Conservation (phyloP, 1,284 basidiomycete genomes). For the Cutaneotrichosporon sp. region DNA sequence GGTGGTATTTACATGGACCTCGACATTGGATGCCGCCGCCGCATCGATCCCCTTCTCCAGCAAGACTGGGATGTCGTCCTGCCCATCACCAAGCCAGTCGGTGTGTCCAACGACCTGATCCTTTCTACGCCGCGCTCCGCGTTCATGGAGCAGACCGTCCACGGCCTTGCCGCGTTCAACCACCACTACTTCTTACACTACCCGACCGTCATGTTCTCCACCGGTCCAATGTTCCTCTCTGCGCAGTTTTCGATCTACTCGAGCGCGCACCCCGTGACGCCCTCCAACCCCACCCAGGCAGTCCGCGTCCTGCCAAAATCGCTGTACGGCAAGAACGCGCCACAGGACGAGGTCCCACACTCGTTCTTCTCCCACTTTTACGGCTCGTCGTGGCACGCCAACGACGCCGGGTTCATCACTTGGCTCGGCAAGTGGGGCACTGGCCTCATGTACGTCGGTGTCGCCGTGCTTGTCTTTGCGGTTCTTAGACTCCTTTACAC, state of each 20-base stretch:
- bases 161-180: conserved; percentile 87
- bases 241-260: conserved; percentile 79
- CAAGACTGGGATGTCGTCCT: conserved; percentile 75
- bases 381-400: conserved; percentile 92
- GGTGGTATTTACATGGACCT: conserved; percentile 96
- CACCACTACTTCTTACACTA: conserved; percentile 92
- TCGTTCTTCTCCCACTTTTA: conserved; percentile 95
- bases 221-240: conserved; percentile 89
- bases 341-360: conserved; percentile 73
- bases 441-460: conserved; percentile 72
- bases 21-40: conserved; percentile 90
- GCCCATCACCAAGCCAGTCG: conserved; percentile 91
- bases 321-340: conserved; percentile 94
- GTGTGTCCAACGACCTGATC: conserved; percentile 96
- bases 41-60: conserved; percentile 78
- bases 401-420: conserved; percentile 86
- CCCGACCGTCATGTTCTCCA: conserved; percentile 99
- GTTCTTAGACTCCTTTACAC: conserved; percentile 57
- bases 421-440: conserved; percentile 86
- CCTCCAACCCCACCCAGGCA: conserved; percentile 56
- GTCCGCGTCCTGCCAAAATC: conserved; percentile 87
- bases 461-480: conserved; percentile 64
- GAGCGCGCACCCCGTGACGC: conserved; percentile 61
- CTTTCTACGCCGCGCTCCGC: conserved; percentile 79
- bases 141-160: conserved; percentile 88